These are phyloP conservation scores for Heritiera littoralis DNA, from an alignment of 345 rosid species.

Conservation along the genomic window DNA sequence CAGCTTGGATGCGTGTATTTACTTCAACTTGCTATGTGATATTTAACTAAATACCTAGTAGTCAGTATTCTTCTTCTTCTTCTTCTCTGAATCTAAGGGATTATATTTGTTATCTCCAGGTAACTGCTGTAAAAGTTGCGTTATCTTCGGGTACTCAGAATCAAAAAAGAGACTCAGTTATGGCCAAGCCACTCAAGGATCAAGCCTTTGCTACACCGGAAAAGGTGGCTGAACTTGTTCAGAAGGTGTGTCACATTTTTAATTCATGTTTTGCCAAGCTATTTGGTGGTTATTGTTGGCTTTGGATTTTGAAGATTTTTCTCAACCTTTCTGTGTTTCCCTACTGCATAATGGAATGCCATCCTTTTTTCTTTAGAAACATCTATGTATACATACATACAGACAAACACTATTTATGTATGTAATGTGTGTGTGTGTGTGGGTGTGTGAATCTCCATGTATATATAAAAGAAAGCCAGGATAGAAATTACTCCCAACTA, in stretches of 20 bases:
- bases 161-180: constrained; percentile 62
- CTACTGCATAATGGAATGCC: neutral
- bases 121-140: constrained; percentile 83
- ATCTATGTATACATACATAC: neutral
- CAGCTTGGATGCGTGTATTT: neutral
- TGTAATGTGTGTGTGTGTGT: neutral
- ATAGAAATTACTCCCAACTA: neutral
- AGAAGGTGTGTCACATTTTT: constrained; percentile 56
- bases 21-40: neutral
- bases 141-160: constrained; percentile 63
- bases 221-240: constrained; percentile 93
- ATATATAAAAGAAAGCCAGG: neutral
- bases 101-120: constrained; percentile 48
- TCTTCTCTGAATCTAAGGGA: neutral
- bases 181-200: constrained; percentile 87
- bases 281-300: neutral
- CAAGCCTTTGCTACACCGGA: constrained; percentile 96
- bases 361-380: neutral
- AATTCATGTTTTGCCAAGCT: neutral
- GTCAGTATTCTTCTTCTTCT: neutral
- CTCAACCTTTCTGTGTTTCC: neutral
- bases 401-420: neutral
- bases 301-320: constrained; percentile 1
- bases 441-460: no score
- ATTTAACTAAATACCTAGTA: neutral